Percentiles rank a stretch among this genome's conserved stretches.
phyloP scores from a whole-genome alignment of 2,329 filamentous ascomycete genomes.

The Hypocrella siamensis region DNA sequence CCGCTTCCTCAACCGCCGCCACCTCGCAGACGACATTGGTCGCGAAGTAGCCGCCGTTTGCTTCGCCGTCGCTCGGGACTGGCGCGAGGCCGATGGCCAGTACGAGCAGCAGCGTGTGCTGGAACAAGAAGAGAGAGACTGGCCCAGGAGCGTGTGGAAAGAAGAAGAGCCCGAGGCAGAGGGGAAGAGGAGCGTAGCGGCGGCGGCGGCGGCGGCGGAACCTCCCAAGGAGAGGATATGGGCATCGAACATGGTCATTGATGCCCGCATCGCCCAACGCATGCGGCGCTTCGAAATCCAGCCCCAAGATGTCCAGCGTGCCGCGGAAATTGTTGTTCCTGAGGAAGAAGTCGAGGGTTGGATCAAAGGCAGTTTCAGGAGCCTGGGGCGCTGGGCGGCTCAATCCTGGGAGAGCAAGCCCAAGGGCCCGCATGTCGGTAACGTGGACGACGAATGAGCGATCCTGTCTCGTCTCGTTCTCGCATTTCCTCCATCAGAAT shows the following conservation, averaged over 20 bases:
- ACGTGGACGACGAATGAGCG: slow-evolving; percentile 22
- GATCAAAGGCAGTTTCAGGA: slow-evolving; percentile 43
- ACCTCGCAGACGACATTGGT: slow-evolving; percentile 76
- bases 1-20: slow-evolving; percentile 73
- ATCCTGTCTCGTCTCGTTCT: too few relatives aligned
- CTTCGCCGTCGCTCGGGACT: slow-evolving; percentile 42
- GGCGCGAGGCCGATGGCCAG: slow-evolving; percentile 22
- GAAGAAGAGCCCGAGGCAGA: slow-evolving; percentile 24
- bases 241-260: slow-evolving; percentile 58
- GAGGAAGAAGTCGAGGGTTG: slow-evolving; percentile 57
- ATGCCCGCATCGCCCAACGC: slow-evolving; percentile 56
- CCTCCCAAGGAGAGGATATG: slow-evolving; percentile 54
- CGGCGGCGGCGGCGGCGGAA: slow-evolving; percentile 20
- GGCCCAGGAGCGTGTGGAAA: slow-evolving; percentile 67
- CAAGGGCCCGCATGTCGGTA: slow-evolving; percentile 23
- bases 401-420: slow-evolving; percentile 23
- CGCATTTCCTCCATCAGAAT: too few relatives aligned
- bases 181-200: slow-evolving; percentile 11
- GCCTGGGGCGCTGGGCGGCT: slow-evolving; percentile 34
- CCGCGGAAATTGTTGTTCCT: slow-evolving; percentile 43
- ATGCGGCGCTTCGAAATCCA: slow-evolving; percentile 68
- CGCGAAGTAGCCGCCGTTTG: slow-evolving; percentile 77
- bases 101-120: slow-evolving; percentile 38
- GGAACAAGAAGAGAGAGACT: slow-evolving; percentile 58
- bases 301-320: slow-evolving; percentile 53